A percentile compares a stretch with the other conserved stretches of the same genome.
Evolutionary conservation across 148 eudicot species (phyloP).

Genomic region (Dysphania ambrosioides): DNA sequence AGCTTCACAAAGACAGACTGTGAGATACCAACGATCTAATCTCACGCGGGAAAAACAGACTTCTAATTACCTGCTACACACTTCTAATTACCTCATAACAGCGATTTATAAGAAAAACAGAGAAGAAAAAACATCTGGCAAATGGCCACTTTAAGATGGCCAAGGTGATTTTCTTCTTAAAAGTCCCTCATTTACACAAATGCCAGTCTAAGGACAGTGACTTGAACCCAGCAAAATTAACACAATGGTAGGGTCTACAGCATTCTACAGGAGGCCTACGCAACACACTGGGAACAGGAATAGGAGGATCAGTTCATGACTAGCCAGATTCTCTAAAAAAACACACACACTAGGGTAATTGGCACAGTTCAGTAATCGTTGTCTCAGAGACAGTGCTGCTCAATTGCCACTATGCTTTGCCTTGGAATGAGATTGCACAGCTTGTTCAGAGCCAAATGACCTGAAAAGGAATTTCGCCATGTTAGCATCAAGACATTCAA

Average conservation of each 20-base stretch:
- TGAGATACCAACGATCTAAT: not conserved
- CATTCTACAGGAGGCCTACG: not conserved
- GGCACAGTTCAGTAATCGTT: not conserved
- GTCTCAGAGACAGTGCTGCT: not conserved
- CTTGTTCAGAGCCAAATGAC: slow-evolving; percentile 60
- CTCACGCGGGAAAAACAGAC: too few species aligned
- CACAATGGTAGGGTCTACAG: slow-evolving; percentile 6
- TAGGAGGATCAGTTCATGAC: not conserved
- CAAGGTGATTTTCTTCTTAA: not conserved
- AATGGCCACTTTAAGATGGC: not conserved
- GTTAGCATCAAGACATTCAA: slow-evolving; percentile 2
- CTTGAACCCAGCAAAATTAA: not conserved
- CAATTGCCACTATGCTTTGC: slow-evolving; percentile 56
- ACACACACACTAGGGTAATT: not conserved
- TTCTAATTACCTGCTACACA: too few species aligned
- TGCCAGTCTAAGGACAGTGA: not conserved
- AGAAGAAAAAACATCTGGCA: not conserved
- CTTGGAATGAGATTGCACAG: slow-evolving; percentile 60
- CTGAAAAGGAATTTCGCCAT: slow-evolving; percentile 28
- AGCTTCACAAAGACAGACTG: not conserved
- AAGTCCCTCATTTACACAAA: not conserved
- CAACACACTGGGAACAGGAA: not conserved
- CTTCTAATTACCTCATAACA: too few species aligned
- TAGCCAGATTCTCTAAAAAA: not conserved
- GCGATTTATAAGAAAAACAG: not conserved